A percentile compares a stretch with the other conserved stretches of the same genome.
Conservation (phyloP, 2,329 filamentous ascomycete genomes). For the Ophiocordyceps camponoti-saundersi region DNA sequence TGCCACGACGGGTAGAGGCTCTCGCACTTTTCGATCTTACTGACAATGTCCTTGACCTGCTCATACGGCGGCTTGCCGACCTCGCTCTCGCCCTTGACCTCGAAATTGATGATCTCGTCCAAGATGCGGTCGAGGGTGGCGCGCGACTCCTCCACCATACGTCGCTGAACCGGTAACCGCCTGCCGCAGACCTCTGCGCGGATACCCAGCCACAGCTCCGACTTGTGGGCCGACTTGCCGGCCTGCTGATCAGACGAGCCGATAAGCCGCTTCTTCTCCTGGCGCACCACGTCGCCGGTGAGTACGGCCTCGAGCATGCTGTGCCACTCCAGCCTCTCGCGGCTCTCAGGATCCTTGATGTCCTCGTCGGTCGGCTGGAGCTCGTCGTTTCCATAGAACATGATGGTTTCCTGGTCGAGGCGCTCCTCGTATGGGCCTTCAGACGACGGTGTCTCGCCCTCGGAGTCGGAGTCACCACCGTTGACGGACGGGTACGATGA, state of each 20-base stretch:
- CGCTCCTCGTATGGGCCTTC: conserved; percentile 72
- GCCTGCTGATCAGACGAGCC: conserved; percentile 47
- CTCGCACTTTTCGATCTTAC: conserved; percentile 81
- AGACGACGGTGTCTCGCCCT: conserved; percentile 78
- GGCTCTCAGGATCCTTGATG: conserved; percentile 68
- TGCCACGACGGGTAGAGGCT: conserved; percentile 67
- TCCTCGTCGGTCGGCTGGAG: conserved; percentile 81
- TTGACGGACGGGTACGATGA: conserved; percentile 45
- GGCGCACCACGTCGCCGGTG: conserved; percentile 89
- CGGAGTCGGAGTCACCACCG: conserved; percentile 66
- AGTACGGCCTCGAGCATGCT: conserved; percentile 92
- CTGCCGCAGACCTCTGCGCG: conserved; percentile 72
- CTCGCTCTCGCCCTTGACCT: conserved; percentile 85
- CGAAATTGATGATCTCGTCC: conserved; percentile 81
- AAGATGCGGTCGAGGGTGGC: conserved; percentile 55
- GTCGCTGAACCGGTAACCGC: conserved; percentile 66
- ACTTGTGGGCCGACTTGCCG: conserved; percentile 50
- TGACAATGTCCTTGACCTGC: conserved; percentile 79
- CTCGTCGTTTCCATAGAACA: conserved; percentile 85
- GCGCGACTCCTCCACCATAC: conserved; percentile 75
- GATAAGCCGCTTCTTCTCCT: conserved; percentile 92
- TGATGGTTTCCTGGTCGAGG: conserved; percentile 80
- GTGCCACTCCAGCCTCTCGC: conserved; percentile 92
- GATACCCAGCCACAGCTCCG: conserved; percentile 76
- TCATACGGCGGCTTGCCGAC: conserved; percentile 74